Conservation (phyloP, 129 eudicot species). For the Chrysanthemum seticuspe region DNA sequence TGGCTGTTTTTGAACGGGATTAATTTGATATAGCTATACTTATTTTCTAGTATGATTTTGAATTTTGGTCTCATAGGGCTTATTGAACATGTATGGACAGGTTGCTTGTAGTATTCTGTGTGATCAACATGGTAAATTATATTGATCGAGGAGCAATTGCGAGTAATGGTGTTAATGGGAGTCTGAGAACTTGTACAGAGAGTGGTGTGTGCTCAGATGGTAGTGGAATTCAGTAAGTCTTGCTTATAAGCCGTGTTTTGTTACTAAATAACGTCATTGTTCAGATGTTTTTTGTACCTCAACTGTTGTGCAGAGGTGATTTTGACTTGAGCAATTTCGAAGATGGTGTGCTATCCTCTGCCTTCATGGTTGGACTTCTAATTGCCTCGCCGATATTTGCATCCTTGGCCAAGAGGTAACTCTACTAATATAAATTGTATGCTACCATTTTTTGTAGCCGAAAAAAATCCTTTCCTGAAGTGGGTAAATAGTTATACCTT, state of each 20-base stretch:
- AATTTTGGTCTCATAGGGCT: background rate
- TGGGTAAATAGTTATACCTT: background rate
- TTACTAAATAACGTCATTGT: background rate
- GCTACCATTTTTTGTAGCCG: background rate
- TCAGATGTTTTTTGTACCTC: conserved; percentile 9
- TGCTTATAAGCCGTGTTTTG: background rate
- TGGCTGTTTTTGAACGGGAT: background rate
- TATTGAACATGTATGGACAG: conserved; percentile 33
- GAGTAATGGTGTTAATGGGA: conserved; percentile 89
- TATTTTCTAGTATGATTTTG: background rate
- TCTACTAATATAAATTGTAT: background rate
- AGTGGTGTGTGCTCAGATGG: conserved; percentile 68
- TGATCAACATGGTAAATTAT: conserved; percentile 75
- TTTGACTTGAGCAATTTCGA: conserved; percentile 66
- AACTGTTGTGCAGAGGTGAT: conserved; percentile 47
- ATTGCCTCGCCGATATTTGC: conserved; percentile 83
- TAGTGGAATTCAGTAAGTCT: conserved; percentile 86
- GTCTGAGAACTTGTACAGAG: conserved; percentile 45
- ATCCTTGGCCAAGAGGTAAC: conserved; percentile 22
- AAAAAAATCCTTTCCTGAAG: background rate
- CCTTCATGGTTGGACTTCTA: conserved; percentile 89
- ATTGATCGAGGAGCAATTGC: conserved; percentile 92
- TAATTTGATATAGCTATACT: background rate
- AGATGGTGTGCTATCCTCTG: conserved; percentile 87
- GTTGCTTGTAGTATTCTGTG: conserved; percentile 71